Conservation (phyloP, 768 basidiomycete species). For the Leucosporidium scottii region DNA sequence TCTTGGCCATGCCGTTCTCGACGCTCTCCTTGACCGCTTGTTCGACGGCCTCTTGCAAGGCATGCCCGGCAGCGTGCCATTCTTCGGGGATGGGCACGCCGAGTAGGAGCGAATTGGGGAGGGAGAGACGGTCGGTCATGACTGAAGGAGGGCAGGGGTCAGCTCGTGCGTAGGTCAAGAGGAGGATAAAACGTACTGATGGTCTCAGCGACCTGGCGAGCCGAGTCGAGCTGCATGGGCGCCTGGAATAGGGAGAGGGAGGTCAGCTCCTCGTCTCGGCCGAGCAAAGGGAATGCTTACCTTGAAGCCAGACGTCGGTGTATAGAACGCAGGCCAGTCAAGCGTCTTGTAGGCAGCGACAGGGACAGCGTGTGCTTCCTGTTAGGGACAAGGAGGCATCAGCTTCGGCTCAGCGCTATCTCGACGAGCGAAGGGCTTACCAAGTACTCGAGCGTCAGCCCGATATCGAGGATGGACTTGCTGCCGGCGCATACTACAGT, state of each 20-base stretch:
- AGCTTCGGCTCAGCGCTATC: not conserved
- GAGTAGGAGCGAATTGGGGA: slow-evolving; percentile 70
- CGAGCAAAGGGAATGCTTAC: not conserved
- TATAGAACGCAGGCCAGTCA: slow-evolving; percentile 94
- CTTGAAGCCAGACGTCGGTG: slow-evolving; percentile 70
- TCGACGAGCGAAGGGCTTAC: slow-evolving; percentile 31
- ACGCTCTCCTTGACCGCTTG: slow-evolving; percentile 78
- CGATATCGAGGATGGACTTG: slow-evolving; percentile 92
- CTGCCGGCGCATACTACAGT: slow-evolving; percentile 87
- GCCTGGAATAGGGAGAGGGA: slow-evolving; percentile 41
- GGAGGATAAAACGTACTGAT: slow-evolving; percentile 51
- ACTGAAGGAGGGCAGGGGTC: slow-evolving; percentile 2
- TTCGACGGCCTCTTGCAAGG: slow-evolving; percentile 70
- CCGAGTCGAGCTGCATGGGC: slow-evolving; percentile 66
- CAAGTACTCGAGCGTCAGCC: slow-evolving; percentile 50
- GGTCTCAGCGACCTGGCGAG: slow-evolving; percentile 61
- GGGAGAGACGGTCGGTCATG: slow-evolving; percentile 47
- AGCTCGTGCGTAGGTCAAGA: not conserved
- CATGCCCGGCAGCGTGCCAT: slow-evolving; percentile 59
- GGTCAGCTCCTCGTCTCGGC: too few species aligned
- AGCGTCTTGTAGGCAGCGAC: slow-evolving; percentile 70
- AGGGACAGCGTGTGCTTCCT: slow-evolving; percentile 95
- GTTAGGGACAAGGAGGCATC: not conserved
- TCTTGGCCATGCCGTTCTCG: slow-evolving; percentile 64
- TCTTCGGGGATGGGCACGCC: slow-evolving; percentile 81